Percentiles rank a stretch among this genome's conserved stretches.
These are phyloP conservation scores for Seiridium unicorne DNA, from an alignment of 2,329 filamentous ascomycete genomes.

Conservation along the genomic window DNA sequence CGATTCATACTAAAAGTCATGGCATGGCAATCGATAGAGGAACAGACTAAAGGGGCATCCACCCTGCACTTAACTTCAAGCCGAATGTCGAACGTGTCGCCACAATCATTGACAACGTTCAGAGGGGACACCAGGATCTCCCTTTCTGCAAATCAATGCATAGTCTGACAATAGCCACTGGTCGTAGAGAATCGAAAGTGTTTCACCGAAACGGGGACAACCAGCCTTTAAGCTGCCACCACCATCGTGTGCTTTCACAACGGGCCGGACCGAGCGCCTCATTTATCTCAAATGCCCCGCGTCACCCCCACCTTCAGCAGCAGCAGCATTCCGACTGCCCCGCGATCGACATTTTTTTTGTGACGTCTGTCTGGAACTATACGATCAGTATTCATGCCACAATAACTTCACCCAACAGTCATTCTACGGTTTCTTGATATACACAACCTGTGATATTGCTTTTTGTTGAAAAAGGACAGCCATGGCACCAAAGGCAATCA, in stretches of 20 bases:
- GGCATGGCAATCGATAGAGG: background rate
- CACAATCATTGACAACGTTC: background rate
- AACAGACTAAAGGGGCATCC: background rate
- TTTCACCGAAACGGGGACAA: too few species aligned
- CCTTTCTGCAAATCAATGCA: too few species aligned
- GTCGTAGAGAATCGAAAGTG: too few species aligned
- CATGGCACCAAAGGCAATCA: slow-evolving; percentile 91
- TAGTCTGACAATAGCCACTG: too few species aligned
- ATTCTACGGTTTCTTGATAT: background rate
- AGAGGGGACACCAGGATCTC: background rate
- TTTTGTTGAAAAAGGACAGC: slow-evolving; percentile 14
- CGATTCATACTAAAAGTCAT: slow-evolving; percentile 1
- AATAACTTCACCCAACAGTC: too few species aligned
- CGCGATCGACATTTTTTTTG: slow-evolving; percentile 16
- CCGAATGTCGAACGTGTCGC: too few species aligned
- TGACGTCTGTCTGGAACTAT: slow-evolving; percentile 18
- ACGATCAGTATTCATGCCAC: background rate
- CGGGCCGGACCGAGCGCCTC: background rate
- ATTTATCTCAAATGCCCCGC: background rate
- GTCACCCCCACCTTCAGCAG: background rate
- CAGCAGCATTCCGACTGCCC: slow-evolving; percentile 16
- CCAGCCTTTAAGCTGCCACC: too few species aligned
- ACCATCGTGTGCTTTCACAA: background rate
- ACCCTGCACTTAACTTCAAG: too few species aligned
- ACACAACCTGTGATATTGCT: background rate